phyloP scores from a whole-genome alignment of 148 eudicot genomes.

The Rhododendron griersonianum region DNA sequence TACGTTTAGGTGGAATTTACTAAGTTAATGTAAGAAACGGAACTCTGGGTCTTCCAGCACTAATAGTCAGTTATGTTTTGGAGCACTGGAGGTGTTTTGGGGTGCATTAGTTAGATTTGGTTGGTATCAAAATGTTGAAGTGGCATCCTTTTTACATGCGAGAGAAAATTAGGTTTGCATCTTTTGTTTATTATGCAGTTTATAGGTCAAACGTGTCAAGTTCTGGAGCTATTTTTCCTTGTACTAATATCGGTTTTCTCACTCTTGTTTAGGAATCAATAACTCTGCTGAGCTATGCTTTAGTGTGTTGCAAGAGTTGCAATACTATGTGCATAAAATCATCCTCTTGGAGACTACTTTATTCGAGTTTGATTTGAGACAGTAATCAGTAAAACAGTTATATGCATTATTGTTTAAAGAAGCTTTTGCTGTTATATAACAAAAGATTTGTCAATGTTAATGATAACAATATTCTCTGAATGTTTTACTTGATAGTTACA shows the following conservation, averaged over 20 bases:
- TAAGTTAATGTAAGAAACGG: slow-evolving; percentile 5
- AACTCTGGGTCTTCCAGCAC: neutral
- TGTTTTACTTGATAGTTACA: neutral
- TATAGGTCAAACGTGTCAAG: neutral
- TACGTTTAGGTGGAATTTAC: neutral
- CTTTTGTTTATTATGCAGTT: neutral
- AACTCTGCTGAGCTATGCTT: neutral
- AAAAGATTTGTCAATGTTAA: neutral
- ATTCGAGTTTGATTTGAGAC: neutral
- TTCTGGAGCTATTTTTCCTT: neutral
- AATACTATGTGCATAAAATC: neutral
- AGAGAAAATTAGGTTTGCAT: neutral
- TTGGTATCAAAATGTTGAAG: neutral
- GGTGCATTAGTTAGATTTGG: neutral
- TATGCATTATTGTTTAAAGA: neutral
- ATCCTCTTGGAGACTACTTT: neutral
- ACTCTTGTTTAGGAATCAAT: neutral
- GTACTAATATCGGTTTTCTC: neutral
- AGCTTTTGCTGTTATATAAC: neutral
- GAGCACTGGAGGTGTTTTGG: slow-evolving; percentile 4
- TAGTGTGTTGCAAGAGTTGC: neutral
- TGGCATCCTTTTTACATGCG: neutral
- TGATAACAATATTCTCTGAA: neutral
- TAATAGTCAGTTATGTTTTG: neutral
- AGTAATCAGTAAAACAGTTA: neutral